Evolutionary conservation across 345 rosid genomes (phyloP), one percentile per base, ranked within the genome.

Genomic region (Brassica incana): DNA sequence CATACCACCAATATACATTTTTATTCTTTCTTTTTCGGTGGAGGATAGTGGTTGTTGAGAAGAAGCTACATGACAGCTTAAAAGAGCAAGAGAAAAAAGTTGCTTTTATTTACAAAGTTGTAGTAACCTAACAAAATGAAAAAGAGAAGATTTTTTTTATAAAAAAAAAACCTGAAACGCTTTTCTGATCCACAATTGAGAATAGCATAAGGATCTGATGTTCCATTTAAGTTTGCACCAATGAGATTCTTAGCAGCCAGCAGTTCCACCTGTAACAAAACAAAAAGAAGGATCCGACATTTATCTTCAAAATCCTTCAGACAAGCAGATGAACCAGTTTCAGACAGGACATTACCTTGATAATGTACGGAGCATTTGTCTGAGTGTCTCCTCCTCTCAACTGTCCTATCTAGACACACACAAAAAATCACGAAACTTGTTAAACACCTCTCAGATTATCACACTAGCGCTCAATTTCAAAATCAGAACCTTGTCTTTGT

Each of bases 211-310:
- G 97, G 98, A 86, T 95, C 99, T 73, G 98, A 95, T 6, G 97
- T 89, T 79, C 98, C 98, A 86, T 93, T 95, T 82, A 93, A 84
- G 82, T 95, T 95, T 10, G 98, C 98, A 82, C 93, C 92, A 72
- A 93, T 87, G n/a, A 95, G 94, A 90, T 95, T 95, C 89, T 93
- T 93, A 85, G 99, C 98, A 35, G 97, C 99, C 85, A 93, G 78
- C 69, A 93, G 85, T 85, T 95, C 97, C 89, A 91, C 87, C 98
- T 95, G 56, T 2, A 48, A 5, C 16, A 48, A 14, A 14, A 50
- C 68, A 32, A 60, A 74, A 63, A 14, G 56, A 14, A 3, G 8
- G 56, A 10, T 77, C 69, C 65, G 32, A 15, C 58, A 27, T 33
- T 33, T 15, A 14, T n/a, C 3, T 15, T 63, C 50, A 65, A 23